phyloP scores from a whole-genome alignment of 2,329 filamentous ascomycete species.

The Didymella arachidicola region DNA sequence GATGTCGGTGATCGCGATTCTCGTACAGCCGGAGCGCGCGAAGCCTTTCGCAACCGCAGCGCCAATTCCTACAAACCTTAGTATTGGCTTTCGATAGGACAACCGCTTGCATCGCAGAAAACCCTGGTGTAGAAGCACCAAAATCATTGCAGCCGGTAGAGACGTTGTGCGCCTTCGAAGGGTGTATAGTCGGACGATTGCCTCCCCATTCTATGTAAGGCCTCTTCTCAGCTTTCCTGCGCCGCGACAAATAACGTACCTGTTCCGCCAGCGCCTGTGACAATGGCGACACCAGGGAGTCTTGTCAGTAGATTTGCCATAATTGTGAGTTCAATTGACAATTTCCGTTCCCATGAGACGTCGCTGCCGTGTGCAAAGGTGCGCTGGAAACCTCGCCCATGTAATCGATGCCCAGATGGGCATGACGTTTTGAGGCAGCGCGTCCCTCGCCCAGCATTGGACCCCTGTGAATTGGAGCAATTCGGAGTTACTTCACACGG shows the following conservation, averaged over 20 bases:
- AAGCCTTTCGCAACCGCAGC: slow-evolving; percentile 62
- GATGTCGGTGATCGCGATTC: slow-evolving; percentile 64
- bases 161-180: background rate
- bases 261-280: slow-evolving; percentile 48
- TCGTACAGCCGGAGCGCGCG: slow-evolving; percentile 58
- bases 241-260: slow-evolving; percentile 26
- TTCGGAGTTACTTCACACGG: background rate
- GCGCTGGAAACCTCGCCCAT: background rate
- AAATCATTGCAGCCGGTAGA: background rate
- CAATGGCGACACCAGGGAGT: slow-evolving; percentile 42
- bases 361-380: too few species aligned
- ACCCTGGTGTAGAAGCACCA: background rate
- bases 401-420: background rate
- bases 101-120: slow-evolving; percentile 2
- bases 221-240: too few species aligned
- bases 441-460: background rate
- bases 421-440: slow-evolving; percentile 8
- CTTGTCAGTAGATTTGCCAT: slow-evolving; percentile 18
- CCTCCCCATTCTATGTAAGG: background rate
- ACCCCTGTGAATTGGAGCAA: slow-evolving; percentile 7
- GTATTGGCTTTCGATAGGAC: background rate
- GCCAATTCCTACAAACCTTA: slow-evolving; percentile 59
- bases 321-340: background rate
- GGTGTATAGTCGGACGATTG: background rate
- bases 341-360: background rate